Evolutionary conservation across 805 yeast species (phyloP).

Genomic region (Wickerhamomyces subpelliculosus): DNA sequence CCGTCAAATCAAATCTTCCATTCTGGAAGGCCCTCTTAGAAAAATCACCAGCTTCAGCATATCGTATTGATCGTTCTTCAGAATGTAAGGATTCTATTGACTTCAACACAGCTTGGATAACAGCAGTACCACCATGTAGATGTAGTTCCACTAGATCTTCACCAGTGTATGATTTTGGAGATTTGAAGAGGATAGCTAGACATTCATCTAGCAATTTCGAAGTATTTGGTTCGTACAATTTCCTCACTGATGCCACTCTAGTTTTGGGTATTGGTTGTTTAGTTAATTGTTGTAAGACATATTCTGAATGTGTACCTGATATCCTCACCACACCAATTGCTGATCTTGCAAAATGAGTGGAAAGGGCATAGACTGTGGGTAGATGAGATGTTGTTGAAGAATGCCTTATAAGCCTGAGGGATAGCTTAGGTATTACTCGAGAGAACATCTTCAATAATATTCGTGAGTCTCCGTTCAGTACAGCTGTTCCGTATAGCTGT

Average conservation of each 20-base stretch:
- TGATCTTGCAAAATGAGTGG: slow-evolving; percentile 74
- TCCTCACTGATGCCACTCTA: slow-evolving; percentile 51
- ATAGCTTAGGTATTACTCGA: no score
- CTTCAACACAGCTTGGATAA: slow-evolving; percentile 57
- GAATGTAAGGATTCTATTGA: slow-evolving; percentile 51
- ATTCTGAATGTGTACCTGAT: slow-evolving; percentile 59
- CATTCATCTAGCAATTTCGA: slow-evolving; percentile 66
- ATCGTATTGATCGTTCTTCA: slow-evolving; percentile 42
- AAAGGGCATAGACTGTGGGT: slow-evolving; percentile 85
- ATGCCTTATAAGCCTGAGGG: not conserved
- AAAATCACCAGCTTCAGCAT: slow-evolving; percentile 93
- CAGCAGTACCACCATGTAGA: slow-evolving; percentile 90
- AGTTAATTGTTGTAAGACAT: slow-evolving; percentile 40
- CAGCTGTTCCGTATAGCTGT: no score
- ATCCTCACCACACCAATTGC: slow-evolving; percentile 85
- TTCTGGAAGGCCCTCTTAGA: slow-evolving; percentile 81
- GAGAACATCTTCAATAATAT: no score
- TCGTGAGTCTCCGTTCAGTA: no score
- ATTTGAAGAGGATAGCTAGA: slow-evolving; percentile 56
- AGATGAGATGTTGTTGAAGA: slow-evolving; percentile 4
- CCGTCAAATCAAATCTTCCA: slow-evolving; percentile 78
- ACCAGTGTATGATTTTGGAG: slow-evolving; percentile 84
- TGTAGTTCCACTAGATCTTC: slow-evolving; percentile 90
- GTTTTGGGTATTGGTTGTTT: slow-evolving; percentile 34
- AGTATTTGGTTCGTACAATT: slow-evolving; percentile 38